These are phyloP conservation scores for Russula emetica DNA, from an alignment of 768 basidiomycete genomes.

Conservation along the genomic window DNA sequence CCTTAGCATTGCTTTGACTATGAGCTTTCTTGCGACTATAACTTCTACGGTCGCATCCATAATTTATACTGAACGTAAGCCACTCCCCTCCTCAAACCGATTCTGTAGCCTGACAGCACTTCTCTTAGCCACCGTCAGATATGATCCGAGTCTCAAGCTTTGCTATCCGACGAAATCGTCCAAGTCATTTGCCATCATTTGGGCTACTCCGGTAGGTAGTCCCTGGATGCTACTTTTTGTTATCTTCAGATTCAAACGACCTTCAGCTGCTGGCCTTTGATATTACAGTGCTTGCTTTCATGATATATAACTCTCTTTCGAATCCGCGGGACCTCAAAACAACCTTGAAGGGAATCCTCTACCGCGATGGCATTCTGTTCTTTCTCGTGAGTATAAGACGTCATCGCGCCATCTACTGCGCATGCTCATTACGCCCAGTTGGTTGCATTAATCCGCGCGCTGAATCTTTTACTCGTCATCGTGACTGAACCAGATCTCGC, in stretches of 20 bases:
- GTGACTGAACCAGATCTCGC: neutral
- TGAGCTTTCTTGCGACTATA: slow-evolving; percentile 31
- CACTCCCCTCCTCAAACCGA: no score
- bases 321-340: slow-evolving; percentile 33
- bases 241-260: neutral
- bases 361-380: slow-evolving; percentile 37
- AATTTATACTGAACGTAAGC: neutral
- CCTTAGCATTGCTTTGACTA: slow-evolving; percentile 31
- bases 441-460: neutral
- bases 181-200: slow-evolving; percentile 31
- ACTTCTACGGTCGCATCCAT: slow-evolving; percentile 27
- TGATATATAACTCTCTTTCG: slow-evolving; percentile 37
- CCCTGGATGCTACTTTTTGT: neutral
- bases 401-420: neutral
- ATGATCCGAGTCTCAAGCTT: slow-evolving; percentile 28
- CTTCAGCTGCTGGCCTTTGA: slow-evolving; percentile 38
- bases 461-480: neutral
- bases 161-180: slow-evolving; percentile 32
- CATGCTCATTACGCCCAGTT: neutral
- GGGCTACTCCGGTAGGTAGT: slow-evolving; percentile 36
- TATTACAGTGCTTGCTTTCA: slow-evolving; percentile 34
- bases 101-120: neutral
- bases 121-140: slow-evolving; percentile 31
- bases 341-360: slow-evolving; percentile 33
- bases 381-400: slow-evolving; percentile 34